Conservation (phyloP, 2,329 filamentous ascomycete genomes). For the Graphiopsis chlorocephala region DNA sequence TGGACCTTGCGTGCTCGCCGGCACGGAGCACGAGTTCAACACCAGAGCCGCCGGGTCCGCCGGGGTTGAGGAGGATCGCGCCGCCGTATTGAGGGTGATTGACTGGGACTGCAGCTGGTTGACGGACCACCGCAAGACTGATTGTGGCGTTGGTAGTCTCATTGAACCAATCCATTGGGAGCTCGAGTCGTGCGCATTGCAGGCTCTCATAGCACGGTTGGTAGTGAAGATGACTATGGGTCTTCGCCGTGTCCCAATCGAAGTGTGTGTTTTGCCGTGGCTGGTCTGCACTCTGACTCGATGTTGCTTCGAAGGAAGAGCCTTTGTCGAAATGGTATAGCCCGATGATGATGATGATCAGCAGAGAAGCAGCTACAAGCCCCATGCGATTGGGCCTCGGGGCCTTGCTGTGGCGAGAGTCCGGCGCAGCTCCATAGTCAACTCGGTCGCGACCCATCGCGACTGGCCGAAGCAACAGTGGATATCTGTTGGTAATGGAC, state of each 20-base stretch:
- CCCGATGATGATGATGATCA: neutral
- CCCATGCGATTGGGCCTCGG: neutral
- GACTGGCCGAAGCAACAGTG: neutral
- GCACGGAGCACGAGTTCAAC: constrained; percentile 29
- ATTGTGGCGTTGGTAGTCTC: constrained; percentile 30
- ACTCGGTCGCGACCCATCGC: neutral
- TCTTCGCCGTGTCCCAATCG: constrained; percentile 9
- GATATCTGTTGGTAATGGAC: neutral
- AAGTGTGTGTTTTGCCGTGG: constrained; percentile 1
- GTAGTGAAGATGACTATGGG: neutral
- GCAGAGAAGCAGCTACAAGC: neutral
- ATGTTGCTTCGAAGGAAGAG: neutral
- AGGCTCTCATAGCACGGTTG: constrained; percentile 20
- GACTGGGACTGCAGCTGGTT: constrained; percentile 40
- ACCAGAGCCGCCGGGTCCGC: constrained; percentile 42
- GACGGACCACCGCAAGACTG: constrained; percentile 43
- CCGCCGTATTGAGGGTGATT: constrained; percentile 41
- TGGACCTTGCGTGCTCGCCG: constrained; percentile 24
- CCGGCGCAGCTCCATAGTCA: neutral
- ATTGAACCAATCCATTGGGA: constrained; percentile 45
- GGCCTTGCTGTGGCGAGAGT: neutral
- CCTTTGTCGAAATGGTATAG: neutral
- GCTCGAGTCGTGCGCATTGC: constrained; percentile 46
- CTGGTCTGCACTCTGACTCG: too few species aligned
- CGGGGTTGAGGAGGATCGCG: constrained; percentile 41